Evolutionary conservation across 116 monocot species (phyloP), one percentile per base, ranked within the genome.

Genomic region (Dioscorea cayenensis): DNA sequence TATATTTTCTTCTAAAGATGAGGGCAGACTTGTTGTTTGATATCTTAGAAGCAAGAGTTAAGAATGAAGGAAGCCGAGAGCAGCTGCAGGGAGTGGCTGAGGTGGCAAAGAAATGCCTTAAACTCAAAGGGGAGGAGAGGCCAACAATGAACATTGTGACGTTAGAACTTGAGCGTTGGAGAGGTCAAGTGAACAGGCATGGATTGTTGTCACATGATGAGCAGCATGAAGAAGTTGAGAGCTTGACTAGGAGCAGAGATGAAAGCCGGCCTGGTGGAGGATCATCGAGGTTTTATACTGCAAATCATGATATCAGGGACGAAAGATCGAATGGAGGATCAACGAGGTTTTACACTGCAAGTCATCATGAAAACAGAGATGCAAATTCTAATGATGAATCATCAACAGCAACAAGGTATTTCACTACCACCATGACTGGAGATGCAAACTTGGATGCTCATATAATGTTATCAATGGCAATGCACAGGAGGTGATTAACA

Each of bases 71-170:
- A n/a, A 60, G 27, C 38, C 10, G 16, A 17, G 66, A 71, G 69
- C 64, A 80, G 62, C 55, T 77, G 2, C 10, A 28, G 19, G 49
- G 51, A 17, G 77, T 80, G 10, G 76, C 66, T 8, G 74, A 58
- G 17, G 2, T 80, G 29, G 62, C 77, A 2, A 36, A 23, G 71
- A 23, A 36, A 49, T 84, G 84, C 60, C 60, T 84, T 14, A 65
- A 23, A 36, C 12, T 73, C 55, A 77, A 28, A 16, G 73, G 68
- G 35, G 74, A 77, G 29, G 71, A 80, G 58, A 60, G 84, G 29
- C 80, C 84, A 3, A 67, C 49, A 14, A 84, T 84, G 80, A 74
- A 58, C 70, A 80, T 78, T 43, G 83, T 87, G 60, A 78, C 78
- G 6, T 75, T 68, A 8, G 81, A 87, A 63, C 63, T 87, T 13